A percentile compares a stretch with the other conserved stretches of the same genome.
These are phyloP conservation scores for Petrea volubilis DNA, from an alignment of 257 asterid genomes.

Conservation along the genomic window DNA sequence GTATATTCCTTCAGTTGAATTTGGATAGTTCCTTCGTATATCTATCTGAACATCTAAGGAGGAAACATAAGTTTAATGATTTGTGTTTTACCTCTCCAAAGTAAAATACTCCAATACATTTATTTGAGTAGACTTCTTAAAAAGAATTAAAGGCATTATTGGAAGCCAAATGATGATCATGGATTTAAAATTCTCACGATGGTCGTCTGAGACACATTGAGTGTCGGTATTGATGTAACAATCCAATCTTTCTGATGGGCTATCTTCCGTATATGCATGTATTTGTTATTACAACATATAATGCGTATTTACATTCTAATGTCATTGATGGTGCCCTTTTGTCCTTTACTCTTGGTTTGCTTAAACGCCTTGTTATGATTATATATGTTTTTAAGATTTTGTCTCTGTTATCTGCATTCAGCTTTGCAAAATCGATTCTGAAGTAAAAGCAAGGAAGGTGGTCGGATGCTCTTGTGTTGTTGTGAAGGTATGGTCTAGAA, in stretches of 20 bases:
- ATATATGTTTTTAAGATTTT: not conserved
- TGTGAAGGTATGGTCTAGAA: conserved; percentile 47
- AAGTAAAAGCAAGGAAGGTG: conserved; percentile 81
- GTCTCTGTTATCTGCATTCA: conserved; percentile 18
- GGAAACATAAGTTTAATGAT: conserved; percentile 23
- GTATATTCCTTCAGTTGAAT: conserved; percentile 28
- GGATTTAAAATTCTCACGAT: conserved; percentile 46
- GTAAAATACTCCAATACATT: not conserved
- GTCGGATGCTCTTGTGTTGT: conserved; percentile 73
- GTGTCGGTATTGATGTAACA: conserved; percentile 37
- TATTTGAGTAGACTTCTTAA: too few relatives aligned
- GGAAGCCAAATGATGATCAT: conserved; percentile 41
- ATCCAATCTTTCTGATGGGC: conserved; percentile 46
- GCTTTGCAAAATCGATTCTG: conserved; percentile 81
- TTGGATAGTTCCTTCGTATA: conserved; percentile 26
- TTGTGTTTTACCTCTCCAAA: not conserved
- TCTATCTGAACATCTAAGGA: conserved; percentile 37
- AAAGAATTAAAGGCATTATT: too few relatives aligned
- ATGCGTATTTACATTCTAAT: too few relatives aligned
- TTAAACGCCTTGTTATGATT: not conserved
- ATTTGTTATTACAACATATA: not conserved
- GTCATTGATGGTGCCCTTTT: too few relatives aligned
- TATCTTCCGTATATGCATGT: not conserved
- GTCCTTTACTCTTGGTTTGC: too few relatives aligned
- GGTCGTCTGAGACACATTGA: conserved; percentile 43